Evolutionary conservation across 225 moss, liverwort and hornwort species (phyloP).

Genomic region (Ulota crispa): DNA sequence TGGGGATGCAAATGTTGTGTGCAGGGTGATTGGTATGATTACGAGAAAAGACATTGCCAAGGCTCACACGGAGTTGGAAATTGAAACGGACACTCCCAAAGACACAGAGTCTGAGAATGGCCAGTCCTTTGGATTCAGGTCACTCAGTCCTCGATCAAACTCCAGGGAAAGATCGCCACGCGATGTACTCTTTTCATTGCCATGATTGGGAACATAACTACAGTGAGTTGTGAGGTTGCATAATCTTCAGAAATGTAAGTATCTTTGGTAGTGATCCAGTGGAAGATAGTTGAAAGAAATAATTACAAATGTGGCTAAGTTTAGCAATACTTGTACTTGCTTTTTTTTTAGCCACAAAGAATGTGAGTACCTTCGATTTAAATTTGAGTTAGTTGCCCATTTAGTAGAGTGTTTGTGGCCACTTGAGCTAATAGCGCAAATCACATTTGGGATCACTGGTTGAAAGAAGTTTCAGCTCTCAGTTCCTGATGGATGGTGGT

Average conservation of each 20-base stretch:
- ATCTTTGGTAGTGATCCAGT: neutral
- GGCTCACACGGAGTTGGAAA: slow-evolving; percentile 43
- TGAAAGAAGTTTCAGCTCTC: neutral
- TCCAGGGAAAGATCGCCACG: slow-evolving; percentile 37
- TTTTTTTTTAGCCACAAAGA: too few relatives aligned
- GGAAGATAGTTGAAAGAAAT: neutral
- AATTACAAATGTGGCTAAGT: too few relatives aligned
- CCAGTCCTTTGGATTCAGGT: slow-evolving; percentile 32
- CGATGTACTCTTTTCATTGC: slow-evolving; percentile 56
- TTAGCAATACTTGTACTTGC: too few relatives aligned
- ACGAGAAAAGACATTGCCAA: slow-evolving; percentile 75
- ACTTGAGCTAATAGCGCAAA: too few relatives aligned
- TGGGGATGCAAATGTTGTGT: slow-evolving; percentile 7
- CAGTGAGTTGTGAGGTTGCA: neutral
- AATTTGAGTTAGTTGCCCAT: too few relatives aligned
- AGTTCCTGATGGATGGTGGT: neutral
- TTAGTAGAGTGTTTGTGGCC: too few relatives aligned
- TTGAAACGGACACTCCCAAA: slow-evolving; percentile 37
- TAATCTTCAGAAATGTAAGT: neutral
- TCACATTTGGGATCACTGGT: neutral
- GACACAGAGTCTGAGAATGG: slow-evolving; percentile 26
- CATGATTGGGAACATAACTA: slow-evolving; percentile 18
- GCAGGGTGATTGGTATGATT: slow-evolving; percentile 83
- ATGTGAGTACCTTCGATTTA: too few relatives aligned
- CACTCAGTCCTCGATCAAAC: slow-evolving; percentile 36